phyloP scores from a whole-genome alignment of 176 grass and related monocot genomes.

The Themeda triandra region DNA sequence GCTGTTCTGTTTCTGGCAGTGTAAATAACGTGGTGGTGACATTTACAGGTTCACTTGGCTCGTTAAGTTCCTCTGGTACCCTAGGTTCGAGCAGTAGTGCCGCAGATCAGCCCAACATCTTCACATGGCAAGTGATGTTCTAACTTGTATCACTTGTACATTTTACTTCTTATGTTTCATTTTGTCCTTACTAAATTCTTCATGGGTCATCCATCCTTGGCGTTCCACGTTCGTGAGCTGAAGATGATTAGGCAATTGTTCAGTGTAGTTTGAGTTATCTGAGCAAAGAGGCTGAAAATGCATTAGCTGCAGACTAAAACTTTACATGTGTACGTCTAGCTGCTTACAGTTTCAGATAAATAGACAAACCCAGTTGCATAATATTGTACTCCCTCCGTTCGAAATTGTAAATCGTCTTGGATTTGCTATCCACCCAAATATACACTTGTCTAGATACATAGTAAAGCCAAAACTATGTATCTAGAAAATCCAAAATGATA shows the following conservation, averaged over 20 bases:
- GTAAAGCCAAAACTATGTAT: background rate
- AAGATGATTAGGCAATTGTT: background rate
- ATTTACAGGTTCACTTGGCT: slow-evolving; percentile 72
- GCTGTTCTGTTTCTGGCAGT: background rate
- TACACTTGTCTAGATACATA: background rate
- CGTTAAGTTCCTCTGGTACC: slow-evolving; percentile 43
- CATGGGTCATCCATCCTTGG: background rate
- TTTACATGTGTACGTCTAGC: background rate
- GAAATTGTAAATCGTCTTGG: background rate
- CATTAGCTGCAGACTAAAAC: background rate
- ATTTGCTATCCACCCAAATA: background rate
- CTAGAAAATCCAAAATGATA: background rate
- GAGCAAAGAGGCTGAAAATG: background rate
- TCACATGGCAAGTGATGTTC: slow-evolving; percentile 55
- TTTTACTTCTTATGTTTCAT: background rate
- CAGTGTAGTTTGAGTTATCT: background rate
- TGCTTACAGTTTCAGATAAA: background rate
- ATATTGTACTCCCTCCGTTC: background rate
- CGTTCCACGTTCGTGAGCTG: too few species aligned
- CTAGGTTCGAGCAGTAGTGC: slow-evolving; percentile 12
- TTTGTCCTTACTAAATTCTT: background rate
- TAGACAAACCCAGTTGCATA: background rate
- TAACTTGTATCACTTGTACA: background rate
- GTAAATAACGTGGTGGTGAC: background rate
- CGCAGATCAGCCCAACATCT: background rate